phyloP scores from a whole-genome alignment of 2,329 filamentous ascomycete species.

The Verticillium dahliae region DNA sequence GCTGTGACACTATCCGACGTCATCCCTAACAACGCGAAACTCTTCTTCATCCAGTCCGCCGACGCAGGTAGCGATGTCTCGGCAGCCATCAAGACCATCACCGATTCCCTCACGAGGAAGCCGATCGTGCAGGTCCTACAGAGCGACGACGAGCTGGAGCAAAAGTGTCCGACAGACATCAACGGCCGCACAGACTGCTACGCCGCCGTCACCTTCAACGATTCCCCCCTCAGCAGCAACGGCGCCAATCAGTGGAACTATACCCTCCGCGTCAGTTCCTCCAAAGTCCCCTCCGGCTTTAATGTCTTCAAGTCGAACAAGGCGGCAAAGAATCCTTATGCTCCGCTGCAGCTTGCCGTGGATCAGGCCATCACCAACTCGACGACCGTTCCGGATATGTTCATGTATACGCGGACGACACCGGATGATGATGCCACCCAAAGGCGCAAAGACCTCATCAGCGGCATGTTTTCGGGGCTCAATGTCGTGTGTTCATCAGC shows the following conservation, averaged over 20 bases:
- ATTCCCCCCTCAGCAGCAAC: constrained; percentile 18
- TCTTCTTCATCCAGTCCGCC: not conserved
- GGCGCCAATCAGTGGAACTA: constrained; percentile 20
- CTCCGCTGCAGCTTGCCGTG: not conserved
- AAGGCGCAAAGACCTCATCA: not conserved
- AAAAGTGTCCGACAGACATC: constrained; percentile 16
- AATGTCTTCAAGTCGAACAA: not conserved
- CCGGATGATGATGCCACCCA: not conserved
- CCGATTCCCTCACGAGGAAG: not conserved
- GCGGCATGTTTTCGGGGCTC: not conserved
- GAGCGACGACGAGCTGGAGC: constrained; percentile 10
- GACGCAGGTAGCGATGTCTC: not conserved
- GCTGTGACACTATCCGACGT: not conserved
- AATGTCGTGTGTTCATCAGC: constrained; percentile 54
- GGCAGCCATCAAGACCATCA: not conserved
- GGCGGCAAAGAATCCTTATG: not conserved
- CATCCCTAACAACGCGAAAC: not conserved
- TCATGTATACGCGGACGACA: constrained; percentile 2
- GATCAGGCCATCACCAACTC: constrained; percentile 4
- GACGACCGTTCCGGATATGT: not conserved
- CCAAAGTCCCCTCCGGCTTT: not conserved
- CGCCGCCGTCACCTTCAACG: constrained; percentile 19
- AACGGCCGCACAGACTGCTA: constrained; percentile 21
- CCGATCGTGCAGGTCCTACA: constrained; percentile 4
- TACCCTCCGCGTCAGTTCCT: constrained; percentile 11